phyloP scores from a whole-genome alignment of 768 basidiomycete genomes.

The Suillus sp. region DNA sequence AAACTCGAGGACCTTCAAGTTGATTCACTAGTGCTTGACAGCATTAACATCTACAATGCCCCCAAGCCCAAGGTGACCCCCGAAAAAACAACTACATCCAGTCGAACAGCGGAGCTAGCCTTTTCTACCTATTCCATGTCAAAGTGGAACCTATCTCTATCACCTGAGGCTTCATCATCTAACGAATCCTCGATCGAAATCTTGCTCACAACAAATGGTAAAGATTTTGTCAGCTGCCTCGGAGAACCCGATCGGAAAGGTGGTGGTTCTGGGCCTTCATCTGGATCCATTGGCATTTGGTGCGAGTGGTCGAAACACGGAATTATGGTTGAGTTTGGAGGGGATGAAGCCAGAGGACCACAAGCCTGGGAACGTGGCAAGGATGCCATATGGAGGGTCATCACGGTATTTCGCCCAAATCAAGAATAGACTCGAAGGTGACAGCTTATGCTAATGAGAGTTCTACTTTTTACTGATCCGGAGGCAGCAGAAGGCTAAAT shows the following conservation, averaged over 20 bases:
- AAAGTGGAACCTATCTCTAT: slow-evolving; percentile 52
- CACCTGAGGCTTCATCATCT: slow-evolving; percentile 19
- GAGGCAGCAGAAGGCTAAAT: background rate
- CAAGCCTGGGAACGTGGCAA: slow-evolving; percentile 89
- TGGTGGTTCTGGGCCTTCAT: slow-evolving; percentile 82
- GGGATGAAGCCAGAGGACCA: slow-evolving; percentile 72
- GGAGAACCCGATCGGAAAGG: slow-evolving; percentile 93
- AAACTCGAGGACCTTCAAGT: slow-evolving; percentile 50
- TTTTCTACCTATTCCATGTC: slow-evolving; percentile 60
- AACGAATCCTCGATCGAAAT: slow-evolving; percentile 43
- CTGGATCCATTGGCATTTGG: slow-evolving; percentile 89
- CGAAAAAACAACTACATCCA: slow-evolving; percentile 36
- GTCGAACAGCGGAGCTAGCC: slow-evolving; percentile 48
- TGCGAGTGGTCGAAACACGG: slow-evolving; percentile 87
- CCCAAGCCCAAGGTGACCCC: slow-evolving; percentile 34
- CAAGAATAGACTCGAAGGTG: background rate
- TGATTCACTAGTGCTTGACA: slow-evolving; percentile 58
- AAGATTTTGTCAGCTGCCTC: slow-evolving; percentile 70
- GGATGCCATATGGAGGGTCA: slow-evolving; percentile 75
- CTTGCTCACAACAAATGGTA: slow-evolving; percentile 59
- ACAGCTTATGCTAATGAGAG: background rate
- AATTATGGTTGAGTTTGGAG: slow-evolving; percentile 85
- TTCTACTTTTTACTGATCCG: background rate
- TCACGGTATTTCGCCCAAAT: slow-evolving; percentile 58
- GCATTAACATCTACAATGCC: slow-evolving; percentile 83